Evolutionary conservation across 345 rosid genomes (phyloP).

Genomic region (Boechera retrofracta): DNA sequence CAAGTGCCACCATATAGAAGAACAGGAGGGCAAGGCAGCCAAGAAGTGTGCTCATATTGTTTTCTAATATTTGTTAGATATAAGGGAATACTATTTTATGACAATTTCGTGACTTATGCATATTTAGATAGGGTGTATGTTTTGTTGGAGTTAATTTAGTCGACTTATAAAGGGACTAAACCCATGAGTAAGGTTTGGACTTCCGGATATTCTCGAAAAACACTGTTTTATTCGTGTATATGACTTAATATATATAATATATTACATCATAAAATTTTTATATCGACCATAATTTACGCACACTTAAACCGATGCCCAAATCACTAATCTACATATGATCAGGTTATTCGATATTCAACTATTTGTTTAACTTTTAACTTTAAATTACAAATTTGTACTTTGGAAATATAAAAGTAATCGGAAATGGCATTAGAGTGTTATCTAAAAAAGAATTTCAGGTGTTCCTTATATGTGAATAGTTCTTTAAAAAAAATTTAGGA

Average conservation of each 20-base stretch:
- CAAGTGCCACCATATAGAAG: slow-evolving; percentile 47
- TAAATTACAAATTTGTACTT: not conserved
- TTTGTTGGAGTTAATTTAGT: slow-evolving; percentile 19
- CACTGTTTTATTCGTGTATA: no score
- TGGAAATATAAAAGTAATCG: not conserved
- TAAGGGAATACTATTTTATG: slow-evolving; percentile 18
- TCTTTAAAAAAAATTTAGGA: not conserved
- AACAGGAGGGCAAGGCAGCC: slow-evolving; percentile 42
- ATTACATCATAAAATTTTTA: not conserved
- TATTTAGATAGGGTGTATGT: not conserved
- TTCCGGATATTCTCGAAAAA: slow-evolving; percentile 5
- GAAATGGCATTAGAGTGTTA: not conserved
- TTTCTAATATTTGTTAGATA: not conserved
- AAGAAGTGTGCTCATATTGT: slow-evolving; percentile 30
- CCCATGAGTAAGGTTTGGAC: slow-evolving; percentile 15
- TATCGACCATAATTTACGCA: not conserved
- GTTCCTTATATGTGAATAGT: not conserved
- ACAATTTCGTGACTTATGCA: not conserved
- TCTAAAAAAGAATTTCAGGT: not conserved
- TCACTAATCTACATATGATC: not conserved
- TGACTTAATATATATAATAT: not conserved
- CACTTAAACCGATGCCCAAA: not conserved
- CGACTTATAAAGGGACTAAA: slow-evolving; percentile 11
- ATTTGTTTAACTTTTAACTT: not conserved
- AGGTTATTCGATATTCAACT: not conserved